Base-by-base conservation (phyloP, 345 rosid genomes). In the Brassica nigra region DNA sequence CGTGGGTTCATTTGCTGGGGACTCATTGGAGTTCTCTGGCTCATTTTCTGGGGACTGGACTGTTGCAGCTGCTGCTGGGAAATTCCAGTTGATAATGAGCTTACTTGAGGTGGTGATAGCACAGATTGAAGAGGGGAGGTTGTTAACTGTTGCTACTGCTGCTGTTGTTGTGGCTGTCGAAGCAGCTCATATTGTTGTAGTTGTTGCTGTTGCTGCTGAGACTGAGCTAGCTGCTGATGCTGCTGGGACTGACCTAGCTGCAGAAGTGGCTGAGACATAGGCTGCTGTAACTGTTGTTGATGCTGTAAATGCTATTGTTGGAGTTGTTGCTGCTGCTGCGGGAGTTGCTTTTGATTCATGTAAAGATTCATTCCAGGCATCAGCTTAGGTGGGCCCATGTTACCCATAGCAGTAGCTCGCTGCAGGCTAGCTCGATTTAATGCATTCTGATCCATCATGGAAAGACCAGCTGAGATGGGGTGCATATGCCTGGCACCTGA, bases 341-440 rank as follows among this genome's bases (percentile, higher is more conserved):
- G 87, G 61, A 74, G 89, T 12, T 86, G 93, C 63, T 88, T 94
- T 59, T 78, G 94, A 79, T 87, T 91, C 92, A 87, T 85, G 79
- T 85, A 91, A 8, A 31, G 66, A 71, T 85, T 88, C 91, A 89
- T 84, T 62, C 92, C 93, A 8, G 87, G 49, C 86, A 86, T 91
- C 87, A 86, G 52, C 80, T 92, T 96, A 47, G 97, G 95, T 6
- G 98, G 99, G 66, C 93, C 99, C 99, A 95, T 91, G 28, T 87
- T 84, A 68, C 87, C 97, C 82, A 89, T 47, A 64, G 84, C 82
- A 76, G 86, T 76, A 36, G 83, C 76, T 57, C 95, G 88, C 68
- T 90, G 99, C 87, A 89, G 66, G 11, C 64, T 88, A 86, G 90
- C 83, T 66, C 91, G 94, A 81, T 66, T 90, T 73, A 88, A 70